Conservation (phyloP, 331 rosid genomes). For the Quercus phellos region DNA sequence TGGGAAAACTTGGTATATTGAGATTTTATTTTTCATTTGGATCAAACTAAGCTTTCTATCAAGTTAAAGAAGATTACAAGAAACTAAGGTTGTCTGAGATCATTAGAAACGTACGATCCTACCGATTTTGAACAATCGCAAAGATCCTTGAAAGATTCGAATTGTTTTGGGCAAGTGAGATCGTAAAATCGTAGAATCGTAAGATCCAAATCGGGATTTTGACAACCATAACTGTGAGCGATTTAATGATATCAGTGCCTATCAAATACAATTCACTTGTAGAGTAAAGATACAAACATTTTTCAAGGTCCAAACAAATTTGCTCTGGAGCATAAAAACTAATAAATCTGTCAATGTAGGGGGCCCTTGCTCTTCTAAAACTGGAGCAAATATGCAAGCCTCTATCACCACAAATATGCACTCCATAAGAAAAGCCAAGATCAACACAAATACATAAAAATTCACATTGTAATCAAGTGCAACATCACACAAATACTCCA, state of each 20-base stretch:
- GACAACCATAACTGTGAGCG: neutral
- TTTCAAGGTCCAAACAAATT: conserved; percentile 70
- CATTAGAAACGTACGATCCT: too few relatives aligned
- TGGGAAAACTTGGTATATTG: too few relatives aligned
- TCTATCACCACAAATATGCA: conserved; percentile 45
- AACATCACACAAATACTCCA: neutral
- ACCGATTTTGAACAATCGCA: too few relatives aligned
- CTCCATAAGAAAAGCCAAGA: neutral
- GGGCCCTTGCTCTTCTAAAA: conserved; percentile 55
- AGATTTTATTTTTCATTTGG: too few relatives aligned
- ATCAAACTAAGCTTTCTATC: too few relatives aligned
- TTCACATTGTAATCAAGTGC: neutral
- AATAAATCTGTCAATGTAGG: conserved; percentile 48
- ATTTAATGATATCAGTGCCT: neutral
- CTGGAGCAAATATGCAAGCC: conserved; percentile 42
- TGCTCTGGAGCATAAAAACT: conserved; percentile 58
- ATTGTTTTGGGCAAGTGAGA: too few relatives aligned
- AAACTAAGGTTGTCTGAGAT: too few relatives aligned
- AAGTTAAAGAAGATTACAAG: too few relatives aligned
- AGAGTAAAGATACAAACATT: conserved; percentile 40
- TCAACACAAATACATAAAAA: neutral
- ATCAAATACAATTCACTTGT: neutral
- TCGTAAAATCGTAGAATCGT: too few relatives aligned
- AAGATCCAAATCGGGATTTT: too few relatives aligned
- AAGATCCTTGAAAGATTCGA: too few relatives aligned